phyloP scores from a whole-genome alignment of 2,329 filamentous ascomycete genomes.

The Acrodontium crateriforme region DNA sequence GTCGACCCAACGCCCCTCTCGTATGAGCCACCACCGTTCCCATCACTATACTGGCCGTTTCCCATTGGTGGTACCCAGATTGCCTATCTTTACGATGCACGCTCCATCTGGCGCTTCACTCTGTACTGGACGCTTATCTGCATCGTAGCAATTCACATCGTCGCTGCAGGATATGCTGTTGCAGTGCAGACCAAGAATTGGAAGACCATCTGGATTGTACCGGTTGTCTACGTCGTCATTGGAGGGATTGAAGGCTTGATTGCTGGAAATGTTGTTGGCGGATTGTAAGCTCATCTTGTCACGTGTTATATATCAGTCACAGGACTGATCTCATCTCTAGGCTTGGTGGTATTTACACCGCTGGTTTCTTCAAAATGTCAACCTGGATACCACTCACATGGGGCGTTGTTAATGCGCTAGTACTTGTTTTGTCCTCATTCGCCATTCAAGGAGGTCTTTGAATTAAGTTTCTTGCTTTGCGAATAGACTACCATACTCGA shows the following conservation, averaged over 20 bases:
- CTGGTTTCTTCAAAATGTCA: slow-evolving; percentile 78
- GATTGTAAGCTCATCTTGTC: slow-evolving; percentile 46
- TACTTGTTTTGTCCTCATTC: slow-evolving; percentile 76
- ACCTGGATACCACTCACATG: slow-evolving; percentile 89
- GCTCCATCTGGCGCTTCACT: slow-evolving; percentile 78
- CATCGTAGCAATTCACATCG: slow-evolving; percentile 60
- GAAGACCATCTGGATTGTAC: slow-evolving; percentile 54
- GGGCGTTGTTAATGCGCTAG: slow-evolving; percentile 69
- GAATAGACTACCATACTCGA: background rate
- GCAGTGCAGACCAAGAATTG: slow-evolving; percentile 50
- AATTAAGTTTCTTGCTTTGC: slow-evolving; percentile 17
- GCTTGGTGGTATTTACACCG: slow-evolving; percentile 64
- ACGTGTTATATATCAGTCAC: background rate
- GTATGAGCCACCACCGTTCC: slow-evolving; percentile 61
- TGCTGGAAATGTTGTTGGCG: slow-evolving; percentile 66
- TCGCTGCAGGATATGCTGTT: slow-evolving; percentile 57
- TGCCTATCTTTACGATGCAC: slow-evolving; percentile 56
- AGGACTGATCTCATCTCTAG: slow-evolving; percentile 29
- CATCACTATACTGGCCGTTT: slow-evolving; percentile 66
- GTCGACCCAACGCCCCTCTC: slow-evolving; percentile 36
- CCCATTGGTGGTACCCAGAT: slow-evolving; percentile 42
- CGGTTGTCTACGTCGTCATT: slow-evolving; percentile 54
- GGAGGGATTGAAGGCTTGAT: slow-evolving; percentile 65
- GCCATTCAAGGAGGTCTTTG: slow-evolving; percentile 81
- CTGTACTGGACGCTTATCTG: slow-evolving; percentile 74